These are phyloP conservation scores for Sporothrix pseudoabietina DNA, from an alignment of 2,329 filamentous ascomycete genomes.

Conservation along the genomic window DNA sequence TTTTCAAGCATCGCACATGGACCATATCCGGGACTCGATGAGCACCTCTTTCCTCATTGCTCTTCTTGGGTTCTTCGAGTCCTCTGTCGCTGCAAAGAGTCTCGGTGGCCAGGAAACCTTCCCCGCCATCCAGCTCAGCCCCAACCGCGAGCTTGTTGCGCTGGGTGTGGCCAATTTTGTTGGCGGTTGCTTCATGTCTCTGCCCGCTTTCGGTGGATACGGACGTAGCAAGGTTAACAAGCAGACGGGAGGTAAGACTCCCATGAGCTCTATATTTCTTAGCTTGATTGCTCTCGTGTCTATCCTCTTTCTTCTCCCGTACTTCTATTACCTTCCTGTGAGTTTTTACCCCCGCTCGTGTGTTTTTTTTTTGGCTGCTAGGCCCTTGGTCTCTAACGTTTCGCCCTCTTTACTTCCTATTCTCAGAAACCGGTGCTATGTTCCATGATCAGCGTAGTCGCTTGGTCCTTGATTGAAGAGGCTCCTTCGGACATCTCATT, in stretches of 20 bases:
- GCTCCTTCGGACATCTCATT: constrained; percentile 89
- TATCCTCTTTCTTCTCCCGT: constrained; percentile 80
- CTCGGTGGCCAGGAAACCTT: constrained; percentile 71
- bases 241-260: constrained; percentile 86
- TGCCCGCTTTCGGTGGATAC: constrained; percentile 95
- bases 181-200: constrained; percentile 85
- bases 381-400: not conserved
- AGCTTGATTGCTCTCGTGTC: constrained; percentile 80
- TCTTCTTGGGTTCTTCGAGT: constrained; percentile 97
- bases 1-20: constrained; percentile 73
- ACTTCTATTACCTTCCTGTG: constrained; percentile 94
- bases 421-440: constrained; percentile 85
- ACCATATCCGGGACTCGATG: constrained; percentile 82
- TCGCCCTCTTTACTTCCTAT: not conserved
- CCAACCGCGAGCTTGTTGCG: constrained; percentile 91
- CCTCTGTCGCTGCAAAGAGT: constrained; percentile 92
- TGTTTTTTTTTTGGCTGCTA: not conserved
- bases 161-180: constrained; percentile 89
- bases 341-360: constrained; percentile 43
- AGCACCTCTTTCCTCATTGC: constrained; percentile 92
- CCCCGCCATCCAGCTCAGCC: constrained; percentile 77
- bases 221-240: constrained; percentile 94
- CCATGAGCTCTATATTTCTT: constrained; percentile 89
- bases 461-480: constrained; percentile 92
- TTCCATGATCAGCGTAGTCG: constrained; percentile 92